phyloP scores from a whole-genome alignment of 2,329 filamentous ascomycete species.

The Beauveria brongniartii region DNA sequence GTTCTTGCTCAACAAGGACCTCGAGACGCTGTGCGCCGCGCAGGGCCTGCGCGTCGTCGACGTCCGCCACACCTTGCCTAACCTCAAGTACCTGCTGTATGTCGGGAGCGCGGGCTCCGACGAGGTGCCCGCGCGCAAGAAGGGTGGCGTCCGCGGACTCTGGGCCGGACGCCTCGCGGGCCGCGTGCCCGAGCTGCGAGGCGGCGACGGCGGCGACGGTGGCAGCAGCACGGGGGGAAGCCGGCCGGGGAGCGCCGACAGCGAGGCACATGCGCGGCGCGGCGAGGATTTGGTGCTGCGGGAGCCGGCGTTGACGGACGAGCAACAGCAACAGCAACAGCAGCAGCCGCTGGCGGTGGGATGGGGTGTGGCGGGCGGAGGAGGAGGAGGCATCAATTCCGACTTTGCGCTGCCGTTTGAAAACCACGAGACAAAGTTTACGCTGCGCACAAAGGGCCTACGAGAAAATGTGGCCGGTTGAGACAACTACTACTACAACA shows the following conservation, averaged over 20 bases:
- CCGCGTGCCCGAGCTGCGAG: constrained; percentile 15
- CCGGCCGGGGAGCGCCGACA: constrained; percentile 35
- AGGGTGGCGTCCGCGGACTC: constrained; percentile 52
- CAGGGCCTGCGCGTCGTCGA: constrained; percentile 77
- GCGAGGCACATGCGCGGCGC: constrained; percentile 31
- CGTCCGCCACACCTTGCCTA: constrained; percentile 84
- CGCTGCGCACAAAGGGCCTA: constrained; percentile 47
- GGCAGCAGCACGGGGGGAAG: constrained; percentile 31
- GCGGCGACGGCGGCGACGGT: constrained; percentile 30
- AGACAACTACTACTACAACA: background rate
- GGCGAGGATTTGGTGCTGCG: constrained; percentile 30
- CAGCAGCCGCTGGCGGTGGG: background rate
- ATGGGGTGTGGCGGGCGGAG: constrained; percentile 7
- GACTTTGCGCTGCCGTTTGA: constrained; percentile 37
- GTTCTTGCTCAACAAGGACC: constrained; percentile 93
- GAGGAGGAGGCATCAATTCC: constrained; percentile 11
- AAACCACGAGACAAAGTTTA: constrained; percentile 37
- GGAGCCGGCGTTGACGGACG: constrained; percentile 24
- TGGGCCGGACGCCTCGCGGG: constrained; percentile 41
- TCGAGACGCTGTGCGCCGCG: constrained; percentile 59
- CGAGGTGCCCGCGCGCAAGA: constrained; percentile 53
- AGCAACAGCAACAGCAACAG: constrained; percentile 10
- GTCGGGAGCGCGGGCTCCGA: constrained; percentile 73
- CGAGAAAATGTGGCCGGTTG: constrained; percentile 36
- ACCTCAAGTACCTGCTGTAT: constrained; percentile 87